Evolutionary conservation across 495 filamentous ascomycete genomes (phyloP).

Genomic region (Penicillium paxilli): DNA sequence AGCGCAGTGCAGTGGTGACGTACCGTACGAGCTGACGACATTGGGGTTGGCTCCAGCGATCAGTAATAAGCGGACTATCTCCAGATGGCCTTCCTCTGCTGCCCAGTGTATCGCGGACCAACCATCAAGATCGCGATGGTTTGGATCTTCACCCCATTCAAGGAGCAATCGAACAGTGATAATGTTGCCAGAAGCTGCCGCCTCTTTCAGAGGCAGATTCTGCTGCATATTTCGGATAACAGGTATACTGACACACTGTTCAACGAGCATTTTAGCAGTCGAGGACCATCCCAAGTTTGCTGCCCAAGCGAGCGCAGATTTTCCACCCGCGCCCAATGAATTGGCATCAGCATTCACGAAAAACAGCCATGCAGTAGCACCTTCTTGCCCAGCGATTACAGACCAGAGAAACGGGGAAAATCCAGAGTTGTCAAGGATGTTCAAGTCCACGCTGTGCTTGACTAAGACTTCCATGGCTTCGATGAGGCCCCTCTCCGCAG

Average conservation of each 20-base stretch:
- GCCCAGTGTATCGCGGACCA: constrained; percentile 34
- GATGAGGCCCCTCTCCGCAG: constrained; percentile 21
- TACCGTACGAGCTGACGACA: constrained; percentile 31
- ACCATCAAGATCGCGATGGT: constrained; percentile 25
- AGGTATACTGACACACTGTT: constrained; percentile 18
- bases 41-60: constrained; percentile 22
- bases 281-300: constrained; percentile 16
- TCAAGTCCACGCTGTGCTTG: constrained; percentile 13
- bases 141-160: constrained; percentile 15
- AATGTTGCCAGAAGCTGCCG: constrained; percentile 21
- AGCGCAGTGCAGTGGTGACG: constrained; percentile 31
- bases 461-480: constrained; percentile 19
- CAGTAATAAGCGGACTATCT: constrained; percentile 28
- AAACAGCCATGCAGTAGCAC: constrained; percentile 14
- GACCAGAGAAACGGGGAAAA: constrained; percentile 26
- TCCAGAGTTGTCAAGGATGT: constrained; percentile 21
- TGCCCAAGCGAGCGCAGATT: constrained; percentile 30
- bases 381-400: constrained; percentile 20
- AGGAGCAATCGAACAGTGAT: constrained; percentile 17
- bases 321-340: constrained; percentile 27
- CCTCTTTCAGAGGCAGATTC: constrained; percentile 19
- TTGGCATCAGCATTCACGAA: constrained; percentile 18
- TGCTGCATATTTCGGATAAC: constrained; percentile 14
- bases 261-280: constrained; percentile 22
- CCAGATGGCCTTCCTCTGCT: constrained; percentile 33